Percentiles rank a stretch among this genome's conserved stretches.
These are phyloP conservation scores for Malus hybrid DNA, from an alignment of 331 rosid genomes.

Conservation along the genomic window DNA sequence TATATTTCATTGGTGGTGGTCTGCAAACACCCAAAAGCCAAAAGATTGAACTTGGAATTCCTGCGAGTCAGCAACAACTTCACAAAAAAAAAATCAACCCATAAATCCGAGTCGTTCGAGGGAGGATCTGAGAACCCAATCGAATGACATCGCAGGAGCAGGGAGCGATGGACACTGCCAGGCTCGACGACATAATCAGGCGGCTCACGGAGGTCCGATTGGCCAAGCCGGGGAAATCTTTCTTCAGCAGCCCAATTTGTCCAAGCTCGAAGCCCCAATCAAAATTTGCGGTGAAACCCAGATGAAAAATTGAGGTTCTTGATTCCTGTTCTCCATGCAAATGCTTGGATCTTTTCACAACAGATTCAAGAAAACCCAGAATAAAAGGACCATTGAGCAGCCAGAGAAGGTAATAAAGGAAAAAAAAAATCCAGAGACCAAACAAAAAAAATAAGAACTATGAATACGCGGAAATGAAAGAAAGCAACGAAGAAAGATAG, in stretches of 20 bases:
- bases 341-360: too few species aligned
- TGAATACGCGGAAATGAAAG: too few species aligned
- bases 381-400: too few species aligned
- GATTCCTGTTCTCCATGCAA: too few species aligned
- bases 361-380: too few species aligned
- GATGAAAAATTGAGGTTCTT: too few species aligned
- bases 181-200: conserved; percentile 71
- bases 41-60: conserved; percentile 12
- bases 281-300: conserved; percentile 57
- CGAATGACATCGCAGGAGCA: conserved; percentile 48
- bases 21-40: background rate
- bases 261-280: conserved; percentile 80
- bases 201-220: conserved; percentile 73
- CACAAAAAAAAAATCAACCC: background rate
- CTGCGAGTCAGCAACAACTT: conserved; percentile 33
- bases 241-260: conserved; percentile 66
- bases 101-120: background rate
- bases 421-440: too few species aligned
- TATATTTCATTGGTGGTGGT: too few species aligned
- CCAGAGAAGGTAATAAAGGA: too few species aligned
- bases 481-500: too few species aligned
- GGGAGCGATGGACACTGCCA: conserved; percentile 49
- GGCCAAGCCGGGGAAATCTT: conserved; percentile 74
- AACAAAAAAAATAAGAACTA: too few species aligned
- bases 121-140: background rate